Evolutionary conservation across 805 yeast species (phyloP).

Genomic region (Saccharomycopsis microspora): DNA sequence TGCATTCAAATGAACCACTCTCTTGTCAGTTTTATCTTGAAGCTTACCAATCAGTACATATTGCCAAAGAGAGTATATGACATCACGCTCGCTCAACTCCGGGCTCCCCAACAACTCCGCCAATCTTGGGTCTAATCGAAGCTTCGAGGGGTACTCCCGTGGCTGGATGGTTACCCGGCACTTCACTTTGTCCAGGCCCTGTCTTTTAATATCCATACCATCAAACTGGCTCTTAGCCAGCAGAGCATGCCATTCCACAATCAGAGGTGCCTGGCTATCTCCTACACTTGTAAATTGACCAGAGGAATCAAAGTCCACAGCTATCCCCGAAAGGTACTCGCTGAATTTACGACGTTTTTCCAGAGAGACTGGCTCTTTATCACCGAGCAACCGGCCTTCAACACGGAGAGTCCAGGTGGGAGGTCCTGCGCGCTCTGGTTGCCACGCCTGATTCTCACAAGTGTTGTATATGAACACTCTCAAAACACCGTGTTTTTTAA

Average conservation of each 20-base stretch:
- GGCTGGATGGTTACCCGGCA: conserved; percentile 73
- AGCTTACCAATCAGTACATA: conserved; percentile 61
- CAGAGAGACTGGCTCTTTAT: conserved; percentile 35
- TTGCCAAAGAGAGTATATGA: conserved; percentile 71
- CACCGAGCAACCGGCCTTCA: conserved; percentile 70
- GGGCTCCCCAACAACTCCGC: conserved; percentile 60
- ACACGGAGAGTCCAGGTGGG: conserved; percentile 77
- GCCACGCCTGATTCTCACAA: conserved; percentile 87
- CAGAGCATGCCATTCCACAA: conserved; percentile 75
- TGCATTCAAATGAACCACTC: conserved; percentile 40
- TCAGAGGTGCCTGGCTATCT: conserved; percentile 16
- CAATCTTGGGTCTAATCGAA: conserved; percentile 54
- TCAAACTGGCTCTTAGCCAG: conserved; percentile 52
- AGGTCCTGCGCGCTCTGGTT: conserved; percentile 26
- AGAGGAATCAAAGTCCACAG: conserved; percentile 52
- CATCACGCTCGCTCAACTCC: conserved; percentile 80
- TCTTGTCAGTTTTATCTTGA: conserved; percentile 43
- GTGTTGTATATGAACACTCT: conserved; percentile 78
- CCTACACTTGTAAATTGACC: conserved; percentile 15
- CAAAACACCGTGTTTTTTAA: conserved; percentile 43
- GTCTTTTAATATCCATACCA: conserved; percentile 78
- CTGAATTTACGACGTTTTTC: conserved; percentile 54
- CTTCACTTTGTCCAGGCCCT: conserved; percentile 54
- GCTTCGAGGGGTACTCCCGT: conserved; percentile 59
- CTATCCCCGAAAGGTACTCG: conserved; percentile 70